These are phyloP conservation scores for Metarhizium humberi DNA, from an alignment of 2,329 filamentous ascomycete genomes.

Conservation along the genomic window DNA sequence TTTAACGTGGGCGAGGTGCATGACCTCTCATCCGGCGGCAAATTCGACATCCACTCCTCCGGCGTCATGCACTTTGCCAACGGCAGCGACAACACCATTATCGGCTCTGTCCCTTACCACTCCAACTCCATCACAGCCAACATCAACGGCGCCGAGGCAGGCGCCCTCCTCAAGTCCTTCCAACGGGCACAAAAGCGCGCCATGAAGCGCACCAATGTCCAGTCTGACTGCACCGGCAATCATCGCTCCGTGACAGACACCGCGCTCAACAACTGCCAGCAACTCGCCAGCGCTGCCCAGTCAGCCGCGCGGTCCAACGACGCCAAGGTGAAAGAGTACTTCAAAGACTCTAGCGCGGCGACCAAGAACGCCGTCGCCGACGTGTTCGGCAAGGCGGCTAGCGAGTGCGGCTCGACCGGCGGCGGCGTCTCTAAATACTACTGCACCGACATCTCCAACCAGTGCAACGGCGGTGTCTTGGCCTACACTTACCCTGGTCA, in stretches of 20 bases:
- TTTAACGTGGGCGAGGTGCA: conserved; percentile 48
- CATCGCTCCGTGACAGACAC: conserved; percentile 33
- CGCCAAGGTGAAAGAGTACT: conserved; percentile 49
- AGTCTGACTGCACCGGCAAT: conserved; percentile 44
- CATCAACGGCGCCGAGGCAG: conserved; percentile 48
- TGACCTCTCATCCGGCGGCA: conserved; percentile 39
- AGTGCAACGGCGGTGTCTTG: conserved; percentile 41
- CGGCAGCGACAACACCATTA: conserved; percentile 39
- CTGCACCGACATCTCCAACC: conserved; percentile 47
- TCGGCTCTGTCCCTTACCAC: conserved; percentile 43
- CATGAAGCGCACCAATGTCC: conserved; percentile 39
- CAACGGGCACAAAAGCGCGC: conserved; percentile 15
- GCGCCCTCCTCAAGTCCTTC: conserved; percentile 37
- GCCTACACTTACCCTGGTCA: conserved; percentile 44
- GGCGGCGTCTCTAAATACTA: conserved; percentile 42
- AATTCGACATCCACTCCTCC: conserved; percentile 43
- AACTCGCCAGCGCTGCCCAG: conserved; percentile 43
- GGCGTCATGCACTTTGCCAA: conserved; percentile 48
- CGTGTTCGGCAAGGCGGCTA: conserved; percentile 40
- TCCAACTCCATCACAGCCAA: conserved; percentile 50
- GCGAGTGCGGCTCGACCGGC: conserved; percentile 43
- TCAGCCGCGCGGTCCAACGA: conserved; percentile 40
- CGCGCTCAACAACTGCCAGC: conserved; percentile 45
- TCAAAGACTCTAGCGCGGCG: conserved; percentile 43
- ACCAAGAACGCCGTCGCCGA: conserved; percentile 40